phyloP scores from a whole-genome alignment of 208 protist genomes.

The Leishmania guyanensis region DNA sequence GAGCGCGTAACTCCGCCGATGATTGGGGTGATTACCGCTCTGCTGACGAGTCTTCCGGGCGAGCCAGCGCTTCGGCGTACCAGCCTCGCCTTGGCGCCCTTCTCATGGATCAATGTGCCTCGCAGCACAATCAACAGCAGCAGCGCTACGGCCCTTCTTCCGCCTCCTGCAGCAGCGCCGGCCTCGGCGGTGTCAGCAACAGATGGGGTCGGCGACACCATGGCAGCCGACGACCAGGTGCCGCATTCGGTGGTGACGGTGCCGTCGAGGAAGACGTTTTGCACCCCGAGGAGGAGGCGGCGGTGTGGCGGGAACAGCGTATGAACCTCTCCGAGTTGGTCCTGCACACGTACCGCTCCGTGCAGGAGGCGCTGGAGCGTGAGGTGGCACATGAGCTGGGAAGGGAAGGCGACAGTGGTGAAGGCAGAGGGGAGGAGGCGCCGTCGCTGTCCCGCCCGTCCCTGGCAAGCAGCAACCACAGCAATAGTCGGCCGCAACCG shows the following conservation, averaged over 20 bases:
- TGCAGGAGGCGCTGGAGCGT: slow-evolving; percentile 15
- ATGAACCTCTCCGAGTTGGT: slow-evolving; percentile 56
- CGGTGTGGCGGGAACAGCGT: slow-evolving; percentile 28
- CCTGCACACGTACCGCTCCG: slow-evolving; percentile 41
- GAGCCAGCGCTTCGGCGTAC: background rate
- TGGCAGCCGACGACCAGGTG: background rate
- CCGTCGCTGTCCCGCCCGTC: background rate
- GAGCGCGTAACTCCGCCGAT: slow-evolving; percentile 3
- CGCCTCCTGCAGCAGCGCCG: slow-evolving; percentile 5
- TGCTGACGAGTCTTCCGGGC: background rate
- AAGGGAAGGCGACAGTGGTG: slow-evolving; percentile 1
- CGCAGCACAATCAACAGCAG: slow-evolving; percentile 24
- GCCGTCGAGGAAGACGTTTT: slow-evolving; percentile 22
- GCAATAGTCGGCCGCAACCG: background rate
- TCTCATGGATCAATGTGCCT: slow-evolving; percentile 20
- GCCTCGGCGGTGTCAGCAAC: background rate
- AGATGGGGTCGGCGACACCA: background rate
- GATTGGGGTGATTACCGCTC: background rate
- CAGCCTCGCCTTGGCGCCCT: slow-evolving; percentile 2
- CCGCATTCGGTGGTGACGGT: slow-evolving; percentile 12
- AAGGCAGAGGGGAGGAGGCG: background rate
- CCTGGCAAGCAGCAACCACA: background rate
- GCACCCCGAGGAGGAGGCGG: slow-evolving; percentile 29
- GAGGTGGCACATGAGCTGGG: slow-evolving; percentile 15
- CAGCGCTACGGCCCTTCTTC: background rate